These are phyloP conservation scores for Cyclotella choctawhatcheeana DNA, from an alignment of 108 stramenopile species.

Conservation along the genomic window DNA sequence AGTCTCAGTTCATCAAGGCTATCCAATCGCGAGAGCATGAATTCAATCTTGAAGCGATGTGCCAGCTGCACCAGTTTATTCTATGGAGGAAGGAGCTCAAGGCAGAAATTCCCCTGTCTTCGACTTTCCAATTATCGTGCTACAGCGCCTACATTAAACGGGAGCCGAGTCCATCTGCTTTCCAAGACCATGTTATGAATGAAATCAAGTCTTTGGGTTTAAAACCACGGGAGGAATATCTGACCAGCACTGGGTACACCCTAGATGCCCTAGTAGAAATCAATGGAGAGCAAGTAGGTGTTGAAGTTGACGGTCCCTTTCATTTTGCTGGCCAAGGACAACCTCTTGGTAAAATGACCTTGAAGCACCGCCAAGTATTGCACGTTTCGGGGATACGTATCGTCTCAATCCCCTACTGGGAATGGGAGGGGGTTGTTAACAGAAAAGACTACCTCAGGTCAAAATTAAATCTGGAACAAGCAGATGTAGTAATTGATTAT, in stretches of 20 bases:
- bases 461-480: background rate
- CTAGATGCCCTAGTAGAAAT: constrained; percentile 25
- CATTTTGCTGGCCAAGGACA: constrained; percentile 26
- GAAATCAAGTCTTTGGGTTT: constrained; percentile 17
- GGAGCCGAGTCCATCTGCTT: constrained; percentile 1
- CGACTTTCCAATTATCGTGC: constrained; percentile 6
- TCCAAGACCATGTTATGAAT: constrained; percentile 21
- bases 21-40: constrained; percentile 6
- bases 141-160: constrained; percentile 10
- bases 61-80: constrained; percentile 25
- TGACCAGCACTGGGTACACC: constrained; percentile 2
- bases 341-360: constrained; percentile 5
- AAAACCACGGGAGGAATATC: constrained; percentile 7
- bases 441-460: constrained; percentile 14
- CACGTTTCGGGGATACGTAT: background rate
- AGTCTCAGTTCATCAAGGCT: constrained; percentile 16
- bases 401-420: constrained; percentile 19
- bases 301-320: constrained; percentile 43
- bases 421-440: constrained; percentile 10
- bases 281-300: constrained; percentile 21
- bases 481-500: background rate
- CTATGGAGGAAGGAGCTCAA: constrained; percentile 22
- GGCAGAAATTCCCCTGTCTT: constrained; percentile 6
- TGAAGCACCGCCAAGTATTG: constrained; percentile 16
- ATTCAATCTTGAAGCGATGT: constrained; percentile 24